These are phyloP conservation scores for Dalechampia spathulata DNA, from an alignment of 441 rosid genomes.

Conservation along the genomic window DNA sequence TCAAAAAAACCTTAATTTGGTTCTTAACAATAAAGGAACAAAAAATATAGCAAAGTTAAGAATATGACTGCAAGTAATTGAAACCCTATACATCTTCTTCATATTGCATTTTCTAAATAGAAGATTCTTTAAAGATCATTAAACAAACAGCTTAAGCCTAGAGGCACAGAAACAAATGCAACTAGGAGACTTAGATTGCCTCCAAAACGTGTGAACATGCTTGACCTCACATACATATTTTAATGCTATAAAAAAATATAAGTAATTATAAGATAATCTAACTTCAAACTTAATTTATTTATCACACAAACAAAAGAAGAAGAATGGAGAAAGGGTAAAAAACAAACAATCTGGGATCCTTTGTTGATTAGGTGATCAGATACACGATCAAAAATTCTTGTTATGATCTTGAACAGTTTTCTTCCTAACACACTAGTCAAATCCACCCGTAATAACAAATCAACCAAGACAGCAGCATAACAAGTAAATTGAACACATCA, in stretches of 20 bases:
- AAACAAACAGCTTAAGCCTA: not conserved
- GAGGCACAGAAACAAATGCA: not conserved
- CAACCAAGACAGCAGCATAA: conserved; percentile 7
- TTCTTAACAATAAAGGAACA: too few species aligned
- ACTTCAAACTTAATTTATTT: not conserved
- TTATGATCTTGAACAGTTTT: too few species aligned
- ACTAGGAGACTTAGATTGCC: not conserved
- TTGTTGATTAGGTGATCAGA: not conserved
- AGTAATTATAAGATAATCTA: not conserved
- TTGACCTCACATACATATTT: not conserved
- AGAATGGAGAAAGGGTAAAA: not conserved
- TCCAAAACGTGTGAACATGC: too few species aligned
- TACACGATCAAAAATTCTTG: too few species aligned
- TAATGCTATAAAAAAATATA: not conserved
- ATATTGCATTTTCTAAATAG: not conserved
- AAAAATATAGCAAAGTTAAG: too few species aligned
- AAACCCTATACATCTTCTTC: not conserved
- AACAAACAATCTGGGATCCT: not conserved
- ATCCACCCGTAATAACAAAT: not conserved
- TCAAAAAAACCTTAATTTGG: too few species aligned
- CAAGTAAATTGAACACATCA: not conserved
- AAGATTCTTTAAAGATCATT: not conserved
- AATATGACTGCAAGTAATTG: not conserved
- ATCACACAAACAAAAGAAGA: not conserved
- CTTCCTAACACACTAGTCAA: too few species aligned